Evolutionary conservation across 2,329 filamentous ascomycete genomes (phyloP).

Genomic region (Fusarium miscanthi): DNA sequence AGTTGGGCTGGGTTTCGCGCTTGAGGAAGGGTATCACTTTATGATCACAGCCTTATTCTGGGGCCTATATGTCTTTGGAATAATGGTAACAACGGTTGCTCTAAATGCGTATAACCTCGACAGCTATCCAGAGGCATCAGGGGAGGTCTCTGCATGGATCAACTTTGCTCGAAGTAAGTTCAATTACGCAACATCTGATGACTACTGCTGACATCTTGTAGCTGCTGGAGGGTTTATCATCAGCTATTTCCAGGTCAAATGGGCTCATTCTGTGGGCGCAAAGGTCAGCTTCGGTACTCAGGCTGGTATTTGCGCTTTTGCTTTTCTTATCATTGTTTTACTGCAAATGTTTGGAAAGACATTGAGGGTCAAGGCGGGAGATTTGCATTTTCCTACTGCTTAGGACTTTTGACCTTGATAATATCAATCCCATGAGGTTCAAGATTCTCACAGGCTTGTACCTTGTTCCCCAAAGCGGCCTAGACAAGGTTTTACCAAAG

Average conservation of each 20-base stretch:
- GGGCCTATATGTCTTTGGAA: background rate
- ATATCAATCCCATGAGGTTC: no score
- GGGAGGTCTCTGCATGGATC: background rate
- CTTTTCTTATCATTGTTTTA: accelerated
- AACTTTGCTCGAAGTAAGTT: background rate
- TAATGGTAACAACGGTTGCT: background rate
- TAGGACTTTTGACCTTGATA: background rate
- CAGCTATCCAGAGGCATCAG: background rate
- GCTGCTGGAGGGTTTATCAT: background rate
- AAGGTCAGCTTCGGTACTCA: background rate
- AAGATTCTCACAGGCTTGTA: no score
- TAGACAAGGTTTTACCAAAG: no score
- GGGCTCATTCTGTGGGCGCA: background rate
- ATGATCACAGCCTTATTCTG: background rate
- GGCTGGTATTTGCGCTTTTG: background rate
- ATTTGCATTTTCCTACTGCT: accelerated
- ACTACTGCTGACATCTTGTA: background rate
- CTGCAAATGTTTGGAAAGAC: background rate
- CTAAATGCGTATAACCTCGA: background rate
- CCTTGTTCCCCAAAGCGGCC: no score
- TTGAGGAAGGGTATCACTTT: background rate
- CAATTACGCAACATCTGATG: accelerated
- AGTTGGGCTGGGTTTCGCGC: background rate
- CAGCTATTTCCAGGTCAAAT: background rate
- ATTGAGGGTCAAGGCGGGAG: accelerated